Percentiles rank a stretch among this genome's conserved stretches.
These are phyloP conservation scores for Perkinsus marinus DNA, from an alignment of 169 alveolate genomes.

Conservation along the genomic window DNA sequence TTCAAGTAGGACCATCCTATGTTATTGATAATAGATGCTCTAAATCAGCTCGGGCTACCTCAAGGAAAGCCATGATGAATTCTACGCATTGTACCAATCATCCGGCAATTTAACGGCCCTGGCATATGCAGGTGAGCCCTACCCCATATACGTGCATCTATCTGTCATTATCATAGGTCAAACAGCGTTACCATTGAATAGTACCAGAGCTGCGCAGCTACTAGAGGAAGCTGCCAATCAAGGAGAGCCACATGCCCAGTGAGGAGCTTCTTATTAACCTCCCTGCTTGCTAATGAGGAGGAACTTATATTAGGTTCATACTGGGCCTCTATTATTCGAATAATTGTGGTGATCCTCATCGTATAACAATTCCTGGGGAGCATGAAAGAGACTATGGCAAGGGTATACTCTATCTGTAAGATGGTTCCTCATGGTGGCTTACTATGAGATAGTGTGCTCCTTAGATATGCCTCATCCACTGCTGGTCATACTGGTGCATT, in stretches of 20 bases:
- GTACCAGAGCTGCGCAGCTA: background rate
- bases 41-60: background rate
- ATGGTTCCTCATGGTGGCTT: background rate
- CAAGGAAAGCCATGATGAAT: background rate
- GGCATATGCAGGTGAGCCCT: background rate
- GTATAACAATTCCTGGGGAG: background rate
- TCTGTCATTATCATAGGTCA: background rate
- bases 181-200: background rate
- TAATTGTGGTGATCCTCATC: background rate
- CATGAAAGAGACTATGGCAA: background rate
- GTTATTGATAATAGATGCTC: background rate
- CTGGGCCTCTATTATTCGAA: background rate
- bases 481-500: slow-evolving; percentile 18
- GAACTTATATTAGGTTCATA: background rate
- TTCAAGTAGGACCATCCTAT: background rate
- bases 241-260: background rate
- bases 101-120: background rate
- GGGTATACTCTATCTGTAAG: background rate
- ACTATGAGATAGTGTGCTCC: background rate
- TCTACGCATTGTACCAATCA: background rate
- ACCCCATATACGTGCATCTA: background rate
- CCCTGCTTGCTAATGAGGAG: background rate
- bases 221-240: background rate
- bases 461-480: slow-evolving; percentile 23
- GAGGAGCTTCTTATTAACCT: background rate